phyloP scores from a whole-genome alignment of 805 yeast genomes.

The Monosporozyma unispora region DNA sequence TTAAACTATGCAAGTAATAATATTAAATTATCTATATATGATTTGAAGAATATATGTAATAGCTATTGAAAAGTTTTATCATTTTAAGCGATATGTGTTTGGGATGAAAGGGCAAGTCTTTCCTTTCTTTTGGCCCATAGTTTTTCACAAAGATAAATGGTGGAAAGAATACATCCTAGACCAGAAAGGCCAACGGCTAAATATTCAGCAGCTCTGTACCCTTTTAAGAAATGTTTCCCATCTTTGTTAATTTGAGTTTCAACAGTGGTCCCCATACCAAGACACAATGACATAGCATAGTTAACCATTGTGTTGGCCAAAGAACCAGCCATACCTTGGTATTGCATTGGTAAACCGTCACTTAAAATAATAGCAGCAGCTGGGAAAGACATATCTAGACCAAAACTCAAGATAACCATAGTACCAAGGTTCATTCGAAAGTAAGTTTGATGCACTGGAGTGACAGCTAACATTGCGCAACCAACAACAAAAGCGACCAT shows the following conservation, averaged over 20 bases:
- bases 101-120: not conserved
- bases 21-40: not conserved
- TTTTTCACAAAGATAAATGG: conserved; percentile 10
- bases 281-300: conserved; percentile 60
- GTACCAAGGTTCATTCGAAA: conserved; percentile 51
- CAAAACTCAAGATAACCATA: conserved; percentile 51
- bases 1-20: not conserved
- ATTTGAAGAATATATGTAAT: not conserved
- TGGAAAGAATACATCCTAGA: conserved; percentile 13
- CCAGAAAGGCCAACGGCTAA: conserved; percentile 51
- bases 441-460: conserved; percentile 52
- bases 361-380: conserved; percentile 59
- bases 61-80: not conserved
- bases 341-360: conserved; percentile 47
- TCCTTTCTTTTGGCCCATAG: conserved; percentile 7
- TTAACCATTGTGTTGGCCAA: conserved; percentile 61
- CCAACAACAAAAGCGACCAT: conserved; percentile 50
- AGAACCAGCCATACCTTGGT: conserved; percentile 76
- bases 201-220: conserved; percentile 50
- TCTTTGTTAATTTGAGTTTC: conserved; percentile 36
- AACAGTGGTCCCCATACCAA: conserved; percentile 65
- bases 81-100: not conserved
- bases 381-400: conserved; percentile 75
- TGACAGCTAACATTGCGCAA: conserved; percentile 40
- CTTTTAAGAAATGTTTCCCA: conserved; percentile 27